phyloP scores from a whole-genome alignment of 1,284 basidiomycete genomes.

The Ganoderma lingzhi region DNA sequence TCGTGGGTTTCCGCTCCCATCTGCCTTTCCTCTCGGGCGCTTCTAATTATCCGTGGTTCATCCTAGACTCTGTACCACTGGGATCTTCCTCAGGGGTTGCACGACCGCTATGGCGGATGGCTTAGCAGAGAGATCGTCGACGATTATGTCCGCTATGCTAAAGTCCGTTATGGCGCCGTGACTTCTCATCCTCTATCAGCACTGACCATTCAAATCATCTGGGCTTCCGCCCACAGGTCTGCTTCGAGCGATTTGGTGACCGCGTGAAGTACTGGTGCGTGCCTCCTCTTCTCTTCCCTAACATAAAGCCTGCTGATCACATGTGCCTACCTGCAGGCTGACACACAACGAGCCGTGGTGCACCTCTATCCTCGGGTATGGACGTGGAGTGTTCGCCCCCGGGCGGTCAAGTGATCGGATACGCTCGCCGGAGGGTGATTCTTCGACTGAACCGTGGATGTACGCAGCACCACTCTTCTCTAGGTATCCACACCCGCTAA shows the following conservation, averaged over 20 bases:
- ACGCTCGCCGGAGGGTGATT: constrained; percentile 64
- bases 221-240: constrained; percentile 49
- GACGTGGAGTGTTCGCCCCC: constrained; percentile 71
- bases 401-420: constrained; percentile 69
- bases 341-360: constrained; percentile 83
- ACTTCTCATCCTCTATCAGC: neutral
- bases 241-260: constrained; percentile 79
- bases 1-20: constrained; percentile 53
- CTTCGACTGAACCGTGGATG: constrained; percentile 78
- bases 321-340: constrained; percentile 49
- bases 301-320: constrained; percentile 18
- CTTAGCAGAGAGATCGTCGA: constrained; percentile 68
- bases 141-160: constrained; percentile 73
- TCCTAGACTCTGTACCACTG: constrained; percentile 80
- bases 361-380: constrained; percentile 74
- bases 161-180: constrained; percentile 44
- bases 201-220: constrained; percentile 1
- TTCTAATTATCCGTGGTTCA: constrained; percentile 23
- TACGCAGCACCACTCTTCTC: constrained; percentile 44
- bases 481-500: constrained; percentile 17
- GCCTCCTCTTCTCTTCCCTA: neutral
- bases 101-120: constrained; percentile 80
- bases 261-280: constrained; percentile 77
- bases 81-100: constrained; percentile 77
- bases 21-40: constrained; percentile 2